Evolutionary conservation across 768 basidiomycete genomes (phyloP), one percentile per base, ranked within the genome.

Genomic region (Hydnum rufescens): DNA sequence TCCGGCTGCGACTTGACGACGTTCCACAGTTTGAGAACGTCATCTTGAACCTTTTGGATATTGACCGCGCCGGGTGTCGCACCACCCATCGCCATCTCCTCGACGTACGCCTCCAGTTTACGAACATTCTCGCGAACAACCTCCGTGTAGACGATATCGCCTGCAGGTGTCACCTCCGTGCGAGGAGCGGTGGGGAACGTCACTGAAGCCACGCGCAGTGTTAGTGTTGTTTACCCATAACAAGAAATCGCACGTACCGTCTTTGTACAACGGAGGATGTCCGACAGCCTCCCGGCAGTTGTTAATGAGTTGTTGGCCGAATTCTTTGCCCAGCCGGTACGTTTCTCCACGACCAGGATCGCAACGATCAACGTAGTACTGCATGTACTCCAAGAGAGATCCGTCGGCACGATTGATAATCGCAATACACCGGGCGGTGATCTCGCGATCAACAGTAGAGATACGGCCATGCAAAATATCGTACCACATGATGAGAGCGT

Each of bases 111-210:
- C 66, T 99, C 95, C 42, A 99, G 73, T 68, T 97, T 96, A 60
- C 95, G 82, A 43, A 97, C 93, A 54, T 87, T 86, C 63, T 93
- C 85, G 48, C 95, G 86, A 55, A 88, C 86, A 54, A 96, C 85
- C 65, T 99, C 95, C 3, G 82, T 76, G 68, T 92, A 90, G 52
- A 95, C 72, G 58, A 99, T 90, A 52, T 97, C 92, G 23, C 95
- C 95, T 68, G 86, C 88, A 47, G 76, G 78, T 5, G 80, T 88
- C 59, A 99, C 83, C 63, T 92, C 87, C 4, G 93, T 97, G 61
- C 80, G 78, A 32, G 95, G 95, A 5, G 93, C 95, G 32, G 93
- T 97, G 2, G 95, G 95, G 78, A 99, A 95, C 19, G 93, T 97
- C 26, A 99, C 86, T 88, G 46, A 2, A 52, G 51, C 55, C n/a